These are phyloP conservation scores for Phylloboletellus chloephorus DNA, from an alignment of 1,284 basidiomycete genomes.

Conservation along the genomic window DNA sequence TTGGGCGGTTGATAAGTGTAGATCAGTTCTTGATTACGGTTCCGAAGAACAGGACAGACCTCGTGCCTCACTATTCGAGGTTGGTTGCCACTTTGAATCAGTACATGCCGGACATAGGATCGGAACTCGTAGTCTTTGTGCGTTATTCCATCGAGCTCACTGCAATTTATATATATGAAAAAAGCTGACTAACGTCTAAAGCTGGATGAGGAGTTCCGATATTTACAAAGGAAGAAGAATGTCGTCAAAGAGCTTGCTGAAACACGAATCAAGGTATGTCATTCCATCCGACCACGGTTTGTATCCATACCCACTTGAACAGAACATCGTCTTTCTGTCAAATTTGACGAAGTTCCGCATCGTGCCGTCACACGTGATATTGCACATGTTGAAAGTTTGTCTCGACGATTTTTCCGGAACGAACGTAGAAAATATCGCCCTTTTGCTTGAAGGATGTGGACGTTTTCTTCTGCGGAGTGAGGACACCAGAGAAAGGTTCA, in stretches of 20 bases:
- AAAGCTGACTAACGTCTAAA: constrained; percentile 32
- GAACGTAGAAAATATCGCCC: constrained; percentile 91
- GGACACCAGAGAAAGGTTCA: constrained; percentile 81
- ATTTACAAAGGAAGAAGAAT: constrained; percentile 92
- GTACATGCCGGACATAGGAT: constrained; percentile 93
- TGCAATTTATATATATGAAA: neutral
- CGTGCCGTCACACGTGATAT: constrained; percentile 87
- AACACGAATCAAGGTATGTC: constrained; percentile 71
- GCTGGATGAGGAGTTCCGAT: constrained; percentile 96
- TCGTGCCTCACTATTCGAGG: constrained; percentile 91
- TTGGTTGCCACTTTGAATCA: constrained; percentile 82
- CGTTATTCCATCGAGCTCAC: constrained; percentile 29
- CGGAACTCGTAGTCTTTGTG: constrained; percentile 76
- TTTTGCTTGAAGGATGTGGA: constrained; percentile 91
- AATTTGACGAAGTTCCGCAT: constrained; percentile 95
- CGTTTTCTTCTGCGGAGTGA: constrained; percentile 86
- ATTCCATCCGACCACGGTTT: neutral
- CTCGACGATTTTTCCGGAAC: constrained; percentile 90
- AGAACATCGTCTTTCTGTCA: constrained; percentile 88
- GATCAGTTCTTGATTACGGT: constrained; percentile 78
- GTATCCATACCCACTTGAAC: constrained; percentile 4
- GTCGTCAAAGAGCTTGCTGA: constrained; percentile 85
- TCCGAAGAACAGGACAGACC: constrained; percentile 84
- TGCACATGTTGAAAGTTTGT: constrained; percentile 96
- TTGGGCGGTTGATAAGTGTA: constrained; percentile 10